Base-by-base conservation (phyloP, 1,284 basidiomycete genomes). In the Marasmius sp. region DNA sequence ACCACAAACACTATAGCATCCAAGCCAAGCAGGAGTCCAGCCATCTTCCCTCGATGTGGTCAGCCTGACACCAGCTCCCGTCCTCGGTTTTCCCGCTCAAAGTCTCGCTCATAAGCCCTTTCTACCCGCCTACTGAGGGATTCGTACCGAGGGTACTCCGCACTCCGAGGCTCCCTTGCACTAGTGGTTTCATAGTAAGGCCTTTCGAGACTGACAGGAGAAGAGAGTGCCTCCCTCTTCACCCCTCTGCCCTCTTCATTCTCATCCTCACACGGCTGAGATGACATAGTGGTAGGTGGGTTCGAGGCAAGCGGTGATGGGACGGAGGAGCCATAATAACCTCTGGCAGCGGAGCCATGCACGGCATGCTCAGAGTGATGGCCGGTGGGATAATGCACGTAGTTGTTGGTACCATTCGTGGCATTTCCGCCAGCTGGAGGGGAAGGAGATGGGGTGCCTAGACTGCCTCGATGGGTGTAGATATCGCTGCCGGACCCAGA, bases 381-480 rank as follows among this genome's bases (percentile, higher is more conserved):
- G 55, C 70, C 63, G 41, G 75, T 74, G 9, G 77, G 69, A 64
- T 87, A 87, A 60, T 85, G 81, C 55, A 82, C 79, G 71, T 86
- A 88, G 45, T 52, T 27, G 27, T 27, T 27, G 43, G 43, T 57
- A 10, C 27, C 54, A 41, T 41, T 53, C 12, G 60, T 7, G 61
- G 74, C 81, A 70, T 83, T 73, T 59, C 72, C 76, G 50, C 76
- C 74, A 18, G 81, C 74, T 10, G 86, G 82, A 12, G 87, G 86
- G 34, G 86, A 85, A 11, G 87, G 86, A n/a, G 87, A 87, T 3
- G 84, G 80, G 4, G 81, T 81, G 66, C 79, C 70, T 62, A 74
- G 72, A 50, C 58, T 76, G 69, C 77, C 74, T 33, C 78, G 72
- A 50, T 81, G 81, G 41, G 80, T 74, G 71, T 86, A 88, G 53